Percentiles rank a stretch among this genome's conserved stretches.
Conservation (phyloP, 2,329 filamentous ascomycete species). For the Fusarium dimerum region DNA sequence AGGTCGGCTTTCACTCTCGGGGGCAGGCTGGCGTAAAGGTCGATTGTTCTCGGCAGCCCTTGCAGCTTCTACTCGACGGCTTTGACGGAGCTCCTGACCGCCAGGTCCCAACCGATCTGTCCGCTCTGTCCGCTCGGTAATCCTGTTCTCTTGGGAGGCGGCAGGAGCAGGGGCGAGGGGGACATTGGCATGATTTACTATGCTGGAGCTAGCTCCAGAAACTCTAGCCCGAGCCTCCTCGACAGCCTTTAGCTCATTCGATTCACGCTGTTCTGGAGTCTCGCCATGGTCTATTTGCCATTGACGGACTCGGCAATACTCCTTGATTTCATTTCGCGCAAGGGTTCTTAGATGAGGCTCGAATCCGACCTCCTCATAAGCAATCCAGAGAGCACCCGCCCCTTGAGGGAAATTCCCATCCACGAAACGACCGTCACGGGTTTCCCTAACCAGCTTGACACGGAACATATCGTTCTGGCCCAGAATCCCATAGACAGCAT, state of each 20-base stretch:
- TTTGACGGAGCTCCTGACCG: slow-evolving; percentile 45
- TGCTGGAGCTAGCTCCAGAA: slow-evolving; percentile 34
- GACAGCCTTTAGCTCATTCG: slow-evolving; percentile 55
- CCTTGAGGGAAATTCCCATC: slow-evolving; percentile 62
- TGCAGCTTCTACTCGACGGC: slow-evolving; percentile 41
- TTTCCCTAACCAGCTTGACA: slow-evolving; percentile 61
- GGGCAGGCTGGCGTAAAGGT: slow-evolving; percentile 30
- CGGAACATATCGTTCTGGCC: slow-evolving; percentile 66
- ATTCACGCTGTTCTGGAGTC: slow-evolving; percentile 44
- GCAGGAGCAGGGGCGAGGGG: slow-evolving; percentile 21
- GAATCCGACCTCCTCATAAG: slow-evolving; percentile 62
- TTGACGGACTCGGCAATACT: slow-evolving; percentile 64
- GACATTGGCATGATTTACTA: slow-evolving; percentile 25
- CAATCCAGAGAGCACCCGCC: slow-evolving; percentile 62
- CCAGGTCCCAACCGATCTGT: slow-evolving; percentile 23
- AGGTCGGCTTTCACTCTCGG: slow-evolving; percentile 19
- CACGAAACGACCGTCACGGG: slow-evolving; percentile 58
- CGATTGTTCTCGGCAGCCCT: slow-evolving; percentile 24
- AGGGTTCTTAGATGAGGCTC: slow-evolving; percentile 56
- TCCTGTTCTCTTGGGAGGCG: slow-evolving; percentile 19
- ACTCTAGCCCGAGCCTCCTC: slow-evolving; percentile 49
- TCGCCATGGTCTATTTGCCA: slow-evolving; percentile 58
- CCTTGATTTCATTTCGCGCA: slow-evolving; percentile 58
- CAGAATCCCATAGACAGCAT: slow-evolving; percentile 64
- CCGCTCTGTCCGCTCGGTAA: slow-evolving; percentile 16